Evolutionary conservation across 352 stramenopile genomes (phyloP), one percentile per base, ranked within the genome.

Genomic region (Plasmopara halstedii): DNA sequence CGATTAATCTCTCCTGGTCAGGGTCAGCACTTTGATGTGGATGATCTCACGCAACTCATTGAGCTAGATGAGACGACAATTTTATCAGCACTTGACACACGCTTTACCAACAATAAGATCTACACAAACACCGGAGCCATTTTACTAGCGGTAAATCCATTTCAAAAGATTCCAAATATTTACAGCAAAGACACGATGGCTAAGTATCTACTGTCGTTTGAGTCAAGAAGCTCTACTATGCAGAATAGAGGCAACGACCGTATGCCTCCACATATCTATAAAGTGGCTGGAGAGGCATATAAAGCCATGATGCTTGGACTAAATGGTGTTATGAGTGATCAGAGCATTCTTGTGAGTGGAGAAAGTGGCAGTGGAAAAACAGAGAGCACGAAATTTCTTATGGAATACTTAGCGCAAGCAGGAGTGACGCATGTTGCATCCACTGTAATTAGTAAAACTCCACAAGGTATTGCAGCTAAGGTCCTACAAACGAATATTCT

Each of bases 401-500:
- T 94, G 78, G 64, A 89, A 42, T 94, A 92, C 49, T 58, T 94
- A 25, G 79, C 78, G 11, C 77, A 89, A 44, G 82, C 73, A 11
- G 77, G 79, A 42, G 84, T 70, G 25, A 85, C 85, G 34, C 74
- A 94, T 33, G 53, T 92, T 23, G 50, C 46, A 25, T 67, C 67
- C 11, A 73, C 81, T 9, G 62, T 64, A 6, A 41, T 64, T 57
- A 53, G 51, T 0, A 70, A 70, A 21, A 57, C 32, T 13, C 60
- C 66, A 5, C 67, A 62, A n/a, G 74, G 72, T 17, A 85, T 94
- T 49, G 79, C 78, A 15, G 76, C 77, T n/a, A 93, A 96, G 46
- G 83, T 97, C 0, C 50, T 96, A 21, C 80, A 95, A 58, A 91
- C 85, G 34, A 96, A 95, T 50, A 88, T 85, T 33, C 47, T 96